Percentiles rank a stretch among this genome's conserved stretches.
Conservation (phyloP, 805 yeast species). For the Tanozyma kutaoensis region DNA sequence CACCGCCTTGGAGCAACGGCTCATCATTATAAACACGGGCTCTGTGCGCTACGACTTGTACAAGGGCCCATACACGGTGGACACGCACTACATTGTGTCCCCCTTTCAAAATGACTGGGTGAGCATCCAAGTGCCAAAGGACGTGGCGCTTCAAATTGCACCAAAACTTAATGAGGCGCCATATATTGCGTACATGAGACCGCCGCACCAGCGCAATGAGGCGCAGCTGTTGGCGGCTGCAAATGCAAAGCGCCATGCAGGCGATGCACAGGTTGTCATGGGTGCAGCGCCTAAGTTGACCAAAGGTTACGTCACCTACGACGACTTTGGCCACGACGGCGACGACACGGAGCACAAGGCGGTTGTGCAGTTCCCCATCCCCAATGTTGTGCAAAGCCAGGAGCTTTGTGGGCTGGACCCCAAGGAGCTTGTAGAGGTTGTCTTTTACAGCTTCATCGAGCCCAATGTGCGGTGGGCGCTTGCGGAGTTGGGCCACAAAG, state of each 20-base stretch:
- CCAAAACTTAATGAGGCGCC: slow-evolving; percentile 3
- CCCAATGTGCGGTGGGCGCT: slow-evolving; percentile 21
- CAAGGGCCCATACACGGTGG: slow-evolving; percentile 71
- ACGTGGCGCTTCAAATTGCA: slow-evolving; percentile 41
- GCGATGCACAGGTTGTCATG: too few species aligned
- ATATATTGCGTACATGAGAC: too few species aligned
- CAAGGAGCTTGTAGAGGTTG: slow-evolving; percentile 43
- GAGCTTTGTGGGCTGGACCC: slow-evolving; percentile 15
- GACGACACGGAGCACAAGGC: slow-evolving; percentile 69
- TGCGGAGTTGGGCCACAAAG: slow-evolving; percentile 10
- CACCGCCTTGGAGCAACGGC: slow-evolving; percentile 10
- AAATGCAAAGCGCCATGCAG: too few species aligned
- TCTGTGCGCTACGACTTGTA: slow-evolving; percentile 78
- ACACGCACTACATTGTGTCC: slow-evolving; percentile 69
- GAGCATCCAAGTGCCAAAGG: slow-evolving; percentile 43
- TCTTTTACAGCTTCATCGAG: slow-evolving; percentile 65
- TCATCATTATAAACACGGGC: slow-evolving; percentile 72
- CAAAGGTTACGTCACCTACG: slow-evolving; percentile 71
- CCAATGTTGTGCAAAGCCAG: slow-evolving; percentile 62
- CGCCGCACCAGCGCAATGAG: too few species aligned
- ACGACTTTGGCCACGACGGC: slow-evolving; percentile 77
- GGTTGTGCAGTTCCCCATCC: slow-evolving; percentile 45
- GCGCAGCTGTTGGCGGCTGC: too few species aligned
- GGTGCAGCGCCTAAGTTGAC: slow-evolving; percentile 9
- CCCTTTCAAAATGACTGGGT: slow-evolving; percentile 81